phyloP scores from a whole-genome alignment of 768 basidiomycete genomes.

The Xerocomus potaroensis region DNA sequence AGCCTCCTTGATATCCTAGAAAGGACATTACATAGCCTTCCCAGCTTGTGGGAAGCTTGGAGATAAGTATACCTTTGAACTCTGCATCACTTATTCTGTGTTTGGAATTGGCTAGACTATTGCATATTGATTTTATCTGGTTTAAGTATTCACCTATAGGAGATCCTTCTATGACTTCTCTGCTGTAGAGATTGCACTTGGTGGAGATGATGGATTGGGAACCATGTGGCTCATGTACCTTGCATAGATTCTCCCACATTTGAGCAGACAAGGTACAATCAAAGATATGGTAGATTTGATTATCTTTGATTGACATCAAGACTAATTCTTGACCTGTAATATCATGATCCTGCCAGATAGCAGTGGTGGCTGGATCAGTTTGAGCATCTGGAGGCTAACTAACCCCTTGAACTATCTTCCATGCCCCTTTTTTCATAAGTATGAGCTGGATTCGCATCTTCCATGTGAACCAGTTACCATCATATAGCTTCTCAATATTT shows the following conservation, averaged over 20 bases:
- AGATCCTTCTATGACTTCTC: not conserved
- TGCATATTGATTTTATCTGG: not conserved
- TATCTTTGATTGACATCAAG: too few relatives aligned
- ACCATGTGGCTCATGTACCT: not conserved
- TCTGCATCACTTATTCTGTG: not conserved
- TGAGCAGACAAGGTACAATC: not conserved
- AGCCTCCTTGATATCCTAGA: not conserved
- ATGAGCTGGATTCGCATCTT: too few relatives aligned
- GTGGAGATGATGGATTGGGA: not conserved
- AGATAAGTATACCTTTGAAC: not conserved
- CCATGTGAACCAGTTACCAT: too few relatives aligned
- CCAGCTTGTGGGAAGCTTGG: not conserved
- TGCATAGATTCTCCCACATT: not conserved
- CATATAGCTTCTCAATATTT: too few relatives aligned
- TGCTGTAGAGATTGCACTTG: not conserved
- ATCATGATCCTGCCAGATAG: too few relatives aligned
- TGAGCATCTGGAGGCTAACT: too few relatives aligned
- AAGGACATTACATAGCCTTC: not conserved
- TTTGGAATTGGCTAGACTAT: not conserved
- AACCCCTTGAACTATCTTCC: too few relatives aligned
- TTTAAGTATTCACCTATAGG: not conserved
- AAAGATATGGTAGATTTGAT: not conserved
- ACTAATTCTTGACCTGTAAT: too few relatives aligned
- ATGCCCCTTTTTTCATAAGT: too few relatives aligned
- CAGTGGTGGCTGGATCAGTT: too few relatives aligned